These are phyloP conservation scores for Botrytis hyacinthi DNA, from an alignment of 2,329 filamentous ascomycete species.

Conservation along the genomic window DNA sequence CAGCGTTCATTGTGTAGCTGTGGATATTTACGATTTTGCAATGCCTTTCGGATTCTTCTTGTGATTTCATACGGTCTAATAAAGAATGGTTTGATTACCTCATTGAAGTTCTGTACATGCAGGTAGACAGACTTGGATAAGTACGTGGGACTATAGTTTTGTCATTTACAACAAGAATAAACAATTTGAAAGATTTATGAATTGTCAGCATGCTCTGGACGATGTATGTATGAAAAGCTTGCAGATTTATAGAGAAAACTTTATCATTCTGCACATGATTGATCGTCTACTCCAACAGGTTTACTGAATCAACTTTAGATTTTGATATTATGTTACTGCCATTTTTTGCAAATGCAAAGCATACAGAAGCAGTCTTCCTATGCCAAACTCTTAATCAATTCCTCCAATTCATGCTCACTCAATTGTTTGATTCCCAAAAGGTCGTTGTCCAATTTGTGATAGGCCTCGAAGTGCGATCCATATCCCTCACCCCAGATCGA, in stretches of 20 bases:
- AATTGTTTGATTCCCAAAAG: constrained; percentile 70
- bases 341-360: too few species aligned
- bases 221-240: neutral
- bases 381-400: constrained; percentile 17
- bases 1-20: too few species aligned
- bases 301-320: neutral
- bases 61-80: neutral
- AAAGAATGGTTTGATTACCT: neutral
- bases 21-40: neutral
- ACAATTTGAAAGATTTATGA: neutral
- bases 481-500: constrained; percentile 39
- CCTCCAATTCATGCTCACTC: constrained; percentile 42
- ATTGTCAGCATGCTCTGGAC: neutral
- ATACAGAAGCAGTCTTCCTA: neutral
- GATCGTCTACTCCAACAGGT: neutral
- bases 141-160: too few species aligned
- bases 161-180: neutral
- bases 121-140: neutral
- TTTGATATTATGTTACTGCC: neutral
- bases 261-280: neutral
- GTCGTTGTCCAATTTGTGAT: constrained; percentile 51
- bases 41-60: neutral
- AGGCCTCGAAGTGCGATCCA: constrained; percentile 34
- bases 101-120: neutral
- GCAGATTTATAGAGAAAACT: neutral